Percentiles rank a stretch among this genome's conserved stretches.
These are phyloP conservation scores for Tripterygium wilfordii DNA, from an alignment of 177 flowering plant genomes.

Conservation along the genomic window DNA sequence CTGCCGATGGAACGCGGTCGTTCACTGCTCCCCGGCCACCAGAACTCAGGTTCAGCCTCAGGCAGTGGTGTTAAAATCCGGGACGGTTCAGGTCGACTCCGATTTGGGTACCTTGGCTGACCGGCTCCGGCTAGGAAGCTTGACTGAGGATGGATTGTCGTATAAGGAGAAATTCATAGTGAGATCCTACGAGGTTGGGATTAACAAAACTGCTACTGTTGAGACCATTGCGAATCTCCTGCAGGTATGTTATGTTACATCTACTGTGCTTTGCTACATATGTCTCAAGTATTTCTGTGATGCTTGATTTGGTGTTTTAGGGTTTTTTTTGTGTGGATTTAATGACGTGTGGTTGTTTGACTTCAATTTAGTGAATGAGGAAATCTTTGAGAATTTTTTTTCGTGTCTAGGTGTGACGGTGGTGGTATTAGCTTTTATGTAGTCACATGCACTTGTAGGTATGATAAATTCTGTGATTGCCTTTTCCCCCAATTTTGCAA, in stretches of 20 bases:
- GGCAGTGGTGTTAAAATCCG: constrained; percentile 12
- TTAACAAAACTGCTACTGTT: constrained; percentile 91
- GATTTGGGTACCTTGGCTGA: constrained; percentile 52
- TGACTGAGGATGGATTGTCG: constrained; percentile 74
- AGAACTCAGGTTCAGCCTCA: constrained; percentile 14
- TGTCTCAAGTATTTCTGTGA: too few species aligned
- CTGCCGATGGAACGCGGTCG: constrained; percentile 6
- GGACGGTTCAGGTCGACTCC: constrained; percentile 1
- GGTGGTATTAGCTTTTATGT: too few species aligned
- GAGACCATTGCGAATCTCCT: constrained; percentile 94
- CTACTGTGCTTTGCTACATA: too few species aligned
- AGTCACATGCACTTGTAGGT: too few species aligned
- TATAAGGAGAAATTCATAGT: constrained; percentile 88
- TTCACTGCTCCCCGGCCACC: constrained; percentile 2
- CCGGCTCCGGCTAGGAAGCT: constrained; percentile 63
- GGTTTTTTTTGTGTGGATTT: too few species aligned
- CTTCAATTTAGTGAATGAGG: too few species aligned
- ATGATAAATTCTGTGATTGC: too few species aligned
- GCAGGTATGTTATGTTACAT: constrained; percentile 44
- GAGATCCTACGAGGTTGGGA: constrained; percentile 90
- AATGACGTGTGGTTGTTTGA: too few species aligned
- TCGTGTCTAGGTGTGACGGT: too few species aligned
- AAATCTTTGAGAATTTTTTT: too few species aligned
- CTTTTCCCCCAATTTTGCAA: too few species aligned
- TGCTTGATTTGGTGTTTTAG: too few species aligned